Evolutionary conservation across 371 early-diverging fungal genomes (phyloP).

Genomic region (Umbelopsis sp.): DNA sequence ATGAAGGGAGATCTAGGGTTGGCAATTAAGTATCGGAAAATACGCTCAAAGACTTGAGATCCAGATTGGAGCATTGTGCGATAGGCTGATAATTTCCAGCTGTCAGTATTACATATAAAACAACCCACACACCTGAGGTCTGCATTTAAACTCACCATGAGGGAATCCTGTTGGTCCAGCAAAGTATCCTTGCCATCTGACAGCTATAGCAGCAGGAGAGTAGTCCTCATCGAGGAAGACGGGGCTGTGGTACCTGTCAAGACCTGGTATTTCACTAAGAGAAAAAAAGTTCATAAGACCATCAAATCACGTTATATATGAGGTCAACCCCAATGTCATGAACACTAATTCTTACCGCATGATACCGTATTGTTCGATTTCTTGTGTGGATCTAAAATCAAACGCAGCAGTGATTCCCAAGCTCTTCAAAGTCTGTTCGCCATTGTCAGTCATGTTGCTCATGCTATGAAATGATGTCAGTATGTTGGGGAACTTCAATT

Average conservation of each 20-base stretch:
- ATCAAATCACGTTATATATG: not conserved
- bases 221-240: slow-evolving; percentile 63
- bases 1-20: slow-evolving; percentile 64
- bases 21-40: slow-evolving; percentile 59
- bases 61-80: slow-evolving; percentile 57
- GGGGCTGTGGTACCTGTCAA: slow-evolving; percentile 53
- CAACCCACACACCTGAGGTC: no score
- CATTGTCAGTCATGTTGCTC: slow-evolving; percentile 41
- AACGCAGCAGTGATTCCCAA: slow-evolving; percentile 56
- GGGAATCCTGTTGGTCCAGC: slow-evolving; percentile 62
- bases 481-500: no score
- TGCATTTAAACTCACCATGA: slow-evolving; percentile 35
- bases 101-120: no score
- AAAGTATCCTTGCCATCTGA: slow-evolving; percentile 62
- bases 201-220: slow-evolving; percentile 63
- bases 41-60: slow-evolving; percentile 48
- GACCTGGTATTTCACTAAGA: slow-evolving; percentile 37
- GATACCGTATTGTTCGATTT: slow-evolving; percentile 50
- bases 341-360: slow-evolving; percentile 39
- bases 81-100: slow-evolving; percentile 38
- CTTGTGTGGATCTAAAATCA: slow-evolving; percentile 61
- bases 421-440: slow-evolving; percentile 46
- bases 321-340: not conserved
- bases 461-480: slow-evolving; percentile 23
- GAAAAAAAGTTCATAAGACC: no score